These are phyloP conservation scores for Mercurialis annua DNA, from an alignment of 345 rosid genomes.

Conservation along the genomic window DNA sequence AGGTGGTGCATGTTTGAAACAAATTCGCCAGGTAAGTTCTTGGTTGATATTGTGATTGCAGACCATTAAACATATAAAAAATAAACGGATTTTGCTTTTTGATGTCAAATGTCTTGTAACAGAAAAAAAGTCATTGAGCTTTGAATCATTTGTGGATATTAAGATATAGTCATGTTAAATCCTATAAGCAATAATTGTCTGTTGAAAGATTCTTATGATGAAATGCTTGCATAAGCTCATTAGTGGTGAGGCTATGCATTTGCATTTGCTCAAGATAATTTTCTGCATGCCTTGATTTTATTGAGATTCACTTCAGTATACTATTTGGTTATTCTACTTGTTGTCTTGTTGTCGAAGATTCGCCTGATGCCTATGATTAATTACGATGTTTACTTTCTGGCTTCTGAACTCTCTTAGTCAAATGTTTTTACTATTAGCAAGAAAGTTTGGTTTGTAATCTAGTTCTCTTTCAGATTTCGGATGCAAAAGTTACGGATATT, in stretches of 20 bases:
- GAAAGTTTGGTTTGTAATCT: background rate
- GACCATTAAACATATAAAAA: background rate
- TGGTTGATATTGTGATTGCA: background rate
- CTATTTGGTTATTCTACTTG: background rate
- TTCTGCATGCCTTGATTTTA: background rate
- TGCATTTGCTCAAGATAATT: background rate
- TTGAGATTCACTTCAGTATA: background rate
- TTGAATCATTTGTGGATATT: background rate
- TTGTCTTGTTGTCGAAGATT: background rate
- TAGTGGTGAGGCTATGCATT: background rate
- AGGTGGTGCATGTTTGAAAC: slow-evolving; percentile 68
- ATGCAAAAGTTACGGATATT: slow-evolving; percentile 54
- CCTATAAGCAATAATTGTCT: background rate
- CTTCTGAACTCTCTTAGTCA: background rate
- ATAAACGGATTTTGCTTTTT: no score
- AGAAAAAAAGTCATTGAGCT: background rate
- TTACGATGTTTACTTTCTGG: background rate
- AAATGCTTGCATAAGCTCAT: background rate
- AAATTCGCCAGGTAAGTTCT: slow-evolving; percentile 57
- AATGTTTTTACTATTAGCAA: background rate
- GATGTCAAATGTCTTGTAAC: background rate
- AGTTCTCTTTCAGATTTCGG: slow-evolving; percentile 50
- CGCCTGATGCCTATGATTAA: background rate
- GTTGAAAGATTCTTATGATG: background rate
- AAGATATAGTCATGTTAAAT: background rate